These are phyloP conservation scores for Thermomyces lanuginosus DNA, from an alignment of 2,329 filamentous ascomycete genomes.

Conservation along the genomic window DNA sequence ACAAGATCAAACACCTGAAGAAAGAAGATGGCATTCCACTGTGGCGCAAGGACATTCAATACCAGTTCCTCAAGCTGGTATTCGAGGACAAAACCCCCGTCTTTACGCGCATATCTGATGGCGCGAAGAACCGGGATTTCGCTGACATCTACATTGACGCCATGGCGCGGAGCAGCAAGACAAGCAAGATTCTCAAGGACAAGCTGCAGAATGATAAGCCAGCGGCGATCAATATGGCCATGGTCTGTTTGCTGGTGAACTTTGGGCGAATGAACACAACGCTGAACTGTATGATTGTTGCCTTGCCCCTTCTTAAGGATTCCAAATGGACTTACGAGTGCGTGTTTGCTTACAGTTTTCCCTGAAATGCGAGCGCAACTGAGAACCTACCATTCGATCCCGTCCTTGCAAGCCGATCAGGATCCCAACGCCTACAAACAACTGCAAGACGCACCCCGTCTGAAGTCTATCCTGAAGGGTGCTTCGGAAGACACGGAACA, in stretches of 20 bases:
- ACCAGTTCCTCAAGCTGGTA: slow-evolving; percentile 45
- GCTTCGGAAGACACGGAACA: slow-evolving; percentile 83
- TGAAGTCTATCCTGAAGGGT: slow-evolving; percentile 95
- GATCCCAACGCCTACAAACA: slow-evolving; percentile 96
- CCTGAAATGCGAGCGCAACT: slow-evolving; percentile 97
- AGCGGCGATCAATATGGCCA: slow-evolving; percentile 93
- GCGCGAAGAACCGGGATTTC: slow-evolving; percentile 57
- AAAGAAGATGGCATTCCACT: slow-evolving; percentile 51
- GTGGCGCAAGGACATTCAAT: slow-evolving; percentile 53
- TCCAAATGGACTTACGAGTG: slow-evolving; percentile 1
- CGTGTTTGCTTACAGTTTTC: slow-evolving; percentile 50
- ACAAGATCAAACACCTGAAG: slow-evolving; percentile 51
- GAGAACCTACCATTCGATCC: slow-evolving; percentile 94
- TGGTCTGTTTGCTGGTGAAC: slow-evolving; percentile 96
- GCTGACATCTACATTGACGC: slow-evolving; percentile 96
- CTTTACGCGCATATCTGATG: slow-evolving; percentile 86
- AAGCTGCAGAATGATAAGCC: slow-evolving; percentile 85
- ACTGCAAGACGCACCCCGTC: slow-evolving; percentile 80
- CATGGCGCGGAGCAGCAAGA: slow-evolving; percentile 97
- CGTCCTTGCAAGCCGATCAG: slow-evolving; percentile 84
- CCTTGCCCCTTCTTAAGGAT: neutral
- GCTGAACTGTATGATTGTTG: slow-evolving; percentile 58
- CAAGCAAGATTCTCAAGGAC: slow-evolving; percentile 93
- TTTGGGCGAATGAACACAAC: slow-evolving; percentile 98
- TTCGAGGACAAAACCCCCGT: slow-evolving; percentile 48